Conservation (phyloP, 257 asterid genomes). For the Solanum paucissectum region DNA sequence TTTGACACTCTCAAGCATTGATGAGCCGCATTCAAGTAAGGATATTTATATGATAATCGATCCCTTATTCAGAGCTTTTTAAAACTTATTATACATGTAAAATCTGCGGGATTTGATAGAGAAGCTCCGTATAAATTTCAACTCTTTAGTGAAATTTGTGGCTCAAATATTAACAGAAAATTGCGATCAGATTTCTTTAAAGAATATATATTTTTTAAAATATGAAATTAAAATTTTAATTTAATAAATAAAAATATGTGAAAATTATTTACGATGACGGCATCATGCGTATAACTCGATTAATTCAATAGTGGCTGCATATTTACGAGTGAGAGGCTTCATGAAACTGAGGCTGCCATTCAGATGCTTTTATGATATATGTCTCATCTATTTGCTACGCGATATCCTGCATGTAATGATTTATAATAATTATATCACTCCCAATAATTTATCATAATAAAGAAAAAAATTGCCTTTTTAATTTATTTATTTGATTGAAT, state of each 20-base stretch:
- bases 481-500: neutral
- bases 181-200: no score
- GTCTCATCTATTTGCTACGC: neutral
- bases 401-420: neutral
- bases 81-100: neutral
- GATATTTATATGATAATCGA: neutral
- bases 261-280: no score
- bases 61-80: neutral
- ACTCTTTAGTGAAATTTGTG: accelerated
- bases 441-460: neutral
- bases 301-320: neutral
- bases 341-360: neutral
- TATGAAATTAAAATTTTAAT: no score
- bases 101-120: accelerated
- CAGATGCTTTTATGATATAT: neutral
- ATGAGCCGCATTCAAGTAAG: neutral
- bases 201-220: no score
- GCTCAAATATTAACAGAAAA: neutral
- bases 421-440: neutral
- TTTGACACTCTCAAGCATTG: neutral
- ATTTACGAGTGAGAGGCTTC: neutral
- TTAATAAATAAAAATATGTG: neutral
- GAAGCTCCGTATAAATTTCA: neutral
- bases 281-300: neutral
- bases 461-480: no score